phyloP scores from a whole-genome alignment of 2,329 filamentous ascomycete species.

The Nemania bipapillata region DNA sequence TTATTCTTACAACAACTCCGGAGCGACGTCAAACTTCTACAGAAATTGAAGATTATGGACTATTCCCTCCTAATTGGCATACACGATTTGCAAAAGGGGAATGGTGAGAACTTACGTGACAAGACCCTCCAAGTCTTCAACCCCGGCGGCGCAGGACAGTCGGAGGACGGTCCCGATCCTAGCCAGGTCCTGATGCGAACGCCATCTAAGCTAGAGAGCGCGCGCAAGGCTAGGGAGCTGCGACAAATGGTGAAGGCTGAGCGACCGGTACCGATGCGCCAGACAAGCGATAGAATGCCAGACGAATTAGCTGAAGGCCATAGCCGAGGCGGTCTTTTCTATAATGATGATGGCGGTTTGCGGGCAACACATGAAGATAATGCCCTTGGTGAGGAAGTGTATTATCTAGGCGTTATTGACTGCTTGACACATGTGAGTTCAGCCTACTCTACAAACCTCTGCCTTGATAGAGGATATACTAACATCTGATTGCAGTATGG shows the following conservation, averaged over 20 bases:
- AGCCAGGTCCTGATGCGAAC: slow-evolving; percentile 81
- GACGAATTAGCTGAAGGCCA: slow-evolving; percentile 83
- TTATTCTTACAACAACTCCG: slow-evolving; percentile 90
- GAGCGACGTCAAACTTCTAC: slow-evolving; percentile 84
- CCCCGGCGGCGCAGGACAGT: slow-evolving; percentile 74
- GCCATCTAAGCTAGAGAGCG: slow-evolving; percentile 91
- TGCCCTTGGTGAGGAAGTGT: slow-evolving; percentile 85
- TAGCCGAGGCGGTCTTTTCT: slow-evolving; percentile 77
- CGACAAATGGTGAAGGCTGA: slow-evolving; percentile 92
- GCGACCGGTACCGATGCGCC: slow-evolving; percentile 90
- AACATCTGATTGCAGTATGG: slow-evolving; percentile 73
- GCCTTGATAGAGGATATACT: slow-evolving; percentile 35
- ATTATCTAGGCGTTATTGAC: slow-evolving; percentile 98
- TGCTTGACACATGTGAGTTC: slow-evolving; percentile 91
- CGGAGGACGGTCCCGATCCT: slow-evolving; percentile 68
- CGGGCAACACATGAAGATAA: slow-evolving; percentile 92
- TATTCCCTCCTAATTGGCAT: slow-evolving; percentile 96
- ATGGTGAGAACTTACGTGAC: slow-evolving; percentile 89
- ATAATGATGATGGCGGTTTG: slow-evolving; percentile 96
- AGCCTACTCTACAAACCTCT: not conserved
- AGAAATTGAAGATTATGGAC: slow-evolving; percentile 96
- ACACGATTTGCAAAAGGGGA: slow-evolving; percentile 88
- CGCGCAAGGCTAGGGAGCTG: slow-evolving; percentile 88
- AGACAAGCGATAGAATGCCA: slow-evolving; percentile 85
- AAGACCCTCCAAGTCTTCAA: slow-evolving; percentile 96